Percentiles rank a stretch among this genome's conserved stretches.
Evolutionary conservation across 2,329 filamentous ascomycete species (phyloP).

Genomic region (Ceratocystis cacaofunesta): DNA sequence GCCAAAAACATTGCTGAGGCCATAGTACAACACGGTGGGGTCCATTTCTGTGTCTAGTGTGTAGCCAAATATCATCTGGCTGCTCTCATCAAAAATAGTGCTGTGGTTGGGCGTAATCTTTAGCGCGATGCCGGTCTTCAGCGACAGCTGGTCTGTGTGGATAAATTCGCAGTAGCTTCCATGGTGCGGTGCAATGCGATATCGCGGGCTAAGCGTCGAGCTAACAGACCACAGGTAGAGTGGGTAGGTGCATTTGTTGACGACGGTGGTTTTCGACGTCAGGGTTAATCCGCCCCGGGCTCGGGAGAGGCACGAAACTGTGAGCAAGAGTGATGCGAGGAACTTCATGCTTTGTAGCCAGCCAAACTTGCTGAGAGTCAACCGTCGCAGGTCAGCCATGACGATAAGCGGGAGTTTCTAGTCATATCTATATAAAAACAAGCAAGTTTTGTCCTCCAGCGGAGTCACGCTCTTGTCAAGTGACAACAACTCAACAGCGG

Average conservation of each 20-base stretch:
- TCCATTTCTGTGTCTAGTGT: constrained; percentile 23
- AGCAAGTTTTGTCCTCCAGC: neutral
- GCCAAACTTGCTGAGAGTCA: neutral
- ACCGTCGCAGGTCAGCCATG: neutral
- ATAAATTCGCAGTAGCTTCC: constrained; percentile 26
- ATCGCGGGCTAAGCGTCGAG: constrained; percentile 20
- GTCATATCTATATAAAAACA: neutral
- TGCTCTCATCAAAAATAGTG: constrained; percentile 26
- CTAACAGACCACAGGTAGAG: constrained; percentile 29
- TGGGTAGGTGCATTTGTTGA: constrained; percentile 26
- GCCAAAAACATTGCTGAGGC: constrained; percentile 29
- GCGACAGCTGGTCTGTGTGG: constrained; percentile 24
- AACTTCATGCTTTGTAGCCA: neutral
- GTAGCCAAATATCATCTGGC: constrained; percentile 29
- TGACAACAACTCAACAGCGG: neutral
- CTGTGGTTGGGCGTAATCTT: constrained; percentile 26
- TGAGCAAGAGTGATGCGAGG: neutral
- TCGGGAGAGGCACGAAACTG: neutral
- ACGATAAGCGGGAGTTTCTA: neutral
- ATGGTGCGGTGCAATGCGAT: constrained; percentile 21
- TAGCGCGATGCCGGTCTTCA: constrained; percentile 26
- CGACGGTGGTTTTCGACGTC: constrained; percentile 19
- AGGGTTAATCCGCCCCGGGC: neutral
- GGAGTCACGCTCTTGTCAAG: neutral
- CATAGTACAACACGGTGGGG: constrained; percentile 25